These are phyloP conservation scores for Ustilago shanxiensis DNA, from an alignment of 1,284 basidiomycete species.

Conservation along the genomic window DNA sequence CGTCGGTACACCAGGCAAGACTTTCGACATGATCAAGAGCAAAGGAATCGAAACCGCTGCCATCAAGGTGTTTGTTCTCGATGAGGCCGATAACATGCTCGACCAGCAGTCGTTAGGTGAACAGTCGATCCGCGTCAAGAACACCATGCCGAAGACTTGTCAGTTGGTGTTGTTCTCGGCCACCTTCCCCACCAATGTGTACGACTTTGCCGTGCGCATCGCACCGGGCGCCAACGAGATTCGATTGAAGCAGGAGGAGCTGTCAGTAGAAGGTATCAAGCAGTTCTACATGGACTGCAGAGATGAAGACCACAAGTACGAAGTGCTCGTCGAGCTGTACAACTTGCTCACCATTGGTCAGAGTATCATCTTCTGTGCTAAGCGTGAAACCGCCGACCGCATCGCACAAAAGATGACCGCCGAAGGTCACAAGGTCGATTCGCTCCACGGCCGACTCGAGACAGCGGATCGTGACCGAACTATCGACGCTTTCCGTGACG, in stretches of 20 bases:
- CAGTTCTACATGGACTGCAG: constrained; percentile 94
- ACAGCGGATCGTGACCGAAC: constrained; percentile 87
- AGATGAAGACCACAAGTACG: constrained; percentile 91
- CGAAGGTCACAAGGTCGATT: constrained; percentile 96
- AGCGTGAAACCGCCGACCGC: constrained; percentile 88
- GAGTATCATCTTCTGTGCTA: constrained; percentile 90
- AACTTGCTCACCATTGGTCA: constrained; percentile 92
- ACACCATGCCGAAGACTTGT: constrained; percentile 76
- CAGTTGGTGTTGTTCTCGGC: constrained; percentile 98
- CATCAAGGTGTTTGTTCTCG: constrained; percentile 93
- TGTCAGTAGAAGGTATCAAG: constrained; percentile 92
- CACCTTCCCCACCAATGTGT: constrained; percentile 95
- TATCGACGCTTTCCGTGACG: constrained; percentile 95
- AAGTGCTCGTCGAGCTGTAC: constrained; percentile 92
- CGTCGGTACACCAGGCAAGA: constrained; percentile 96
- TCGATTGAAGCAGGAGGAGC: constrained; percentile 91
- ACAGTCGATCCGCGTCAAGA: constrained; percentile 93
- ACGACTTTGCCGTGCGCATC: constrained; percentile 88
- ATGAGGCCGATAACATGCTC: constrained; percentile 99
- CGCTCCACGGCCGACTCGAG: constrained; percentile 94
- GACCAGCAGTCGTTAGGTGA: constrained; percentile 96
- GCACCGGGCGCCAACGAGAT: constrained; percentile 97
- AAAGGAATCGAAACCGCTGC: constrained; percentile 76
- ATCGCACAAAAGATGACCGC: constrained; percentile 90
- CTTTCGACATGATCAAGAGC: constrained; percentile 80